Evolutionary conservation across 352 stramenopile species (phyloP).

Genomic region (Elongisporangium prolatum): DNA sequence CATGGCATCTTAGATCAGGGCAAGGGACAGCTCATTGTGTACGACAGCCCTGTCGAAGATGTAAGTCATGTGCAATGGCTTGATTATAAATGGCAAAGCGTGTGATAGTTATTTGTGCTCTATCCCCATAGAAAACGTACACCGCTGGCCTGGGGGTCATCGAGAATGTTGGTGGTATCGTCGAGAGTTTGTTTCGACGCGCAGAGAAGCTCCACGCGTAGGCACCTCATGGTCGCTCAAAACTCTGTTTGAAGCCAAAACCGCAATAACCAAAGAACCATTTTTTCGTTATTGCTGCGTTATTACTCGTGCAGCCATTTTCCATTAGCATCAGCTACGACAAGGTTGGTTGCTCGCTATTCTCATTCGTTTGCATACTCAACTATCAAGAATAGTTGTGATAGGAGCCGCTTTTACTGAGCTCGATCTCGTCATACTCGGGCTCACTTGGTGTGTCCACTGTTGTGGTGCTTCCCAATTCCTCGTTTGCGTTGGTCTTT

Average conservation of each 20-base stretch:
- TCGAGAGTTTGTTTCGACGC: slow-evolving; percentile 93
- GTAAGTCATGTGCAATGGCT: slow-evolving; percentile 30
- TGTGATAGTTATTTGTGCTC: slow-evolving; percentile 3
- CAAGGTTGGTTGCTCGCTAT: background rate
- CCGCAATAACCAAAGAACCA: background rate
- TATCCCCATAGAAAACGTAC: slow-evolving; percentile 78
- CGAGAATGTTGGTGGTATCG: slow-evolving; percentile 95
- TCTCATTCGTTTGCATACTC: background rate
- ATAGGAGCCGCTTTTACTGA: slow-evolving; percentile 22
- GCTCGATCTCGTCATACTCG: slow-evolving; percentile 21
- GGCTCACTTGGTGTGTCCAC: slow-evolving; percentile 10
- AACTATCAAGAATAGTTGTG: slow-evolving; percentile 20
- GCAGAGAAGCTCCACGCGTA: slow-evolving; percentile 83
- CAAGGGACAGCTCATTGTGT: slow-evolving; percentile 98
- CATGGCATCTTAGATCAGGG: slow-evolving; percentile 98
- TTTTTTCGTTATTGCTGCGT: background rate
- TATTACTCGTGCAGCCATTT: background rate
- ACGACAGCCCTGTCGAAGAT: slow-evolving; percentile 92
- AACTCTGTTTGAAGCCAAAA: background rate
- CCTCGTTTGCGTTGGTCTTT: slow-evolving; percentile 15
- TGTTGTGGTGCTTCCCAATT: slow-evolving; percentile 22
- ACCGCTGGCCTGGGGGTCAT: slow-evolving; percentile 94
- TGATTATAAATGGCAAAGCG: background rate
- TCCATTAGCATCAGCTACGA: background rate
- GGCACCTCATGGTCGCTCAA: background rate